Evolutionary conservation across 352 stramenopile species (phyloP).

Genomic region (Globisporangium ultimum): DNA sequence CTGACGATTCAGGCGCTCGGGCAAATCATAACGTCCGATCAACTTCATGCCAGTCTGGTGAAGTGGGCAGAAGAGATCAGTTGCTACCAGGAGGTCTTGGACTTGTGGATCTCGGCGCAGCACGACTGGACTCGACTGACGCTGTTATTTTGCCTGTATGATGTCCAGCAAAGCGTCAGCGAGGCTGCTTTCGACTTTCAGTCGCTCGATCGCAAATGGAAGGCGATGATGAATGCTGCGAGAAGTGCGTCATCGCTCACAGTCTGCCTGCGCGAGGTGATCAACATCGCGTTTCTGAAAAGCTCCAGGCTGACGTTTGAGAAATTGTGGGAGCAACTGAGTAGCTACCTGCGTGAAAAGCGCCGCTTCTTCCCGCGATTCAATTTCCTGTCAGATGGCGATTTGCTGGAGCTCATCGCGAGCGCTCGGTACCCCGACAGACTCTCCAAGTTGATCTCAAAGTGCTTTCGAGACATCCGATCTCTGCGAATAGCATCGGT

Average conservation of each 20-base stretch:
- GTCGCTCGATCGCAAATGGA: slow-evolving; percentile 64
- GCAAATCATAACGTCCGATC: slow-evolving; percentile 34
- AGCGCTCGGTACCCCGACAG: slow-evolving; percentile 28
- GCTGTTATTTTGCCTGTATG: slow-evolving; percentile 40
- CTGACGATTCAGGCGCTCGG: slow-evolving; percentile 54
- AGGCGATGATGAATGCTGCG: slow-evolving; percentile 56
- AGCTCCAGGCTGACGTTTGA: slow-evolving; percentile 38
- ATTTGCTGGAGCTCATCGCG: slow-evolving; percentile 57
- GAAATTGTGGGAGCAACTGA: slow-evolving; percentile 54
- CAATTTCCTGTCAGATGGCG: slow-evolving; percentile 60
- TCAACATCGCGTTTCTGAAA: slow-evolving; percentile 48
- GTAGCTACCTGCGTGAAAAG: slow-evolving; percentile 56
- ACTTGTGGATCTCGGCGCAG: slow-evolving; percentile 53
- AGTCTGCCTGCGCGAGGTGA: slow-evolving; percentile 56
- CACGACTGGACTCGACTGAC: slow-evolving; percentile 43
- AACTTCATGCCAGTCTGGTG: slow-evolving; percentile 36
- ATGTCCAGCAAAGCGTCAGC: slow-evolving; percentile 55
- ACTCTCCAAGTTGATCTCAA: slow-evolving; percentile 40
- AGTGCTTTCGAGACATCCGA: slow-evolving; percentile 45
- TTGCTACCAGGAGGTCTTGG: slow-evolving; percentile 54
- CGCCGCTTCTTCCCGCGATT: slow-evolving; percentile 53
- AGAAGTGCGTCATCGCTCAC: slow-evolving; percentile 45
- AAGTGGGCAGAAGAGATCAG: slow-evolving; percentile 63
- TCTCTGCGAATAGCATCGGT: slow-evolving; percentile 25
- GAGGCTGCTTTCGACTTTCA: slow-evolving; percentile 61